Evolutionary conservation across 2,329 filamentous ascomycete genomes (phyloP).

Genomic region (Colletotrichum salicis): DNA sequence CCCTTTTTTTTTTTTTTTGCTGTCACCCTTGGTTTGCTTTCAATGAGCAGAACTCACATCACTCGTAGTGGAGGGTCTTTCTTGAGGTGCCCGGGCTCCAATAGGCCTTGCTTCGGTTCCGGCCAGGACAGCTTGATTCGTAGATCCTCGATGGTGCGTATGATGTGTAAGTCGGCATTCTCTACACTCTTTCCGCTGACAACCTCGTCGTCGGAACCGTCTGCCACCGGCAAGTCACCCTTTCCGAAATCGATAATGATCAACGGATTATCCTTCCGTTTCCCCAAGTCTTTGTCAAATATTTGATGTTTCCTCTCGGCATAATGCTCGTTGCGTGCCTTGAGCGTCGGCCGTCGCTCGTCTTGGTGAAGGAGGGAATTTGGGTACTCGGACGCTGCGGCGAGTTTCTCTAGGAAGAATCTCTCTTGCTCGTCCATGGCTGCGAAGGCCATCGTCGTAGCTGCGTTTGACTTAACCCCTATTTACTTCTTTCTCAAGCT

Average conservation of each 20-base stretch:
- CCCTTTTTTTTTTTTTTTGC: no score
- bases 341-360: not conserved
- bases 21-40: not conserved
- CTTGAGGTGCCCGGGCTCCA: not conserved
- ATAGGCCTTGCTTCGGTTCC: not conserved
- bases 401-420: constrained; percentile 11
- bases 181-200: not conserved
- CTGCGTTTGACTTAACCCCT: not conserved
- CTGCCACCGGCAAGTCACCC: not conserved
- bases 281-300: not conserved
- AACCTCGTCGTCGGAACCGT: not conserved
- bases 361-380: constrained; percentile 5
- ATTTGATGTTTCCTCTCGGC: constrained; percentile 4
- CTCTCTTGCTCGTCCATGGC: not conserved
- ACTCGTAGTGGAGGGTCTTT: constrained; percentile 18
- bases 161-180: not conserved
- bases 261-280: constrained; percentile 5
- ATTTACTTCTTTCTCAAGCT: no score
- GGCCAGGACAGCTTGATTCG: constrained; percentile 17
- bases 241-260: constrained; percentile 16
- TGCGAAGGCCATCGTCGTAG: not conserved
- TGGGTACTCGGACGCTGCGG: constrained; percentile 19
- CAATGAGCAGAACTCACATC: not conserved
- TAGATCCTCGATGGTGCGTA: constrained; percentile 6
- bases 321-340: constrained; percentile 7